phyloP scores from a whole-genome alignment of 495 filamentous ascomycete genomes.

The Cladorrhinum samala region DNA sequence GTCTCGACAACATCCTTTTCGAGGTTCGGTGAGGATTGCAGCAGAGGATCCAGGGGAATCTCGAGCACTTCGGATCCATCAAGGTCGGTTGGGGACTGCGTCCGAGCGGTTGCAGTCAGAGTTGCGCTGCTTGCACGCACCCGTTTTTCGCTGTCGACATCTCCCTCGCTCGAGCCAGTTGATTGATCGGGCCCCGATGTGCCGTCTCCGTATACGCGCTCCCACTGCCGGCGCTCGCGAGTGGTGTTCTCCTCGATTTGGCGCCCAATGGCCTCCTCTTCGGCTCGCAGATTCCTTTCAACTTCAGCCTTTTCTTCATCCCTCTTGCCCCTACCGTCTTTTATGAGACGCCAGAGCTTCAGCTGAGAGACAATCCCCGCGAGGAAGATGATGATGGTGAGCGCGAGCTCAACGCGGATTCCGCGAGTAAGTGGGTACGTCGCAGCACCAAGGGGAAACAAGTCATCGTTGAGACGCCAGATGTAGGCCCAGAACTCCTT shows the following conservation, averaged over 20 bases:
- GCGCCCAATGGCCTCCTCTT: conserved; percentile 63
- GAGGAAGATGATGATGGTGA: conserved; percentile 64
- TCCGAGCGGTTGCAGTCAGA: conserved; percentile 17
- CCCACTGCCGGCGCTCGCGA: conserved; percentile 70
- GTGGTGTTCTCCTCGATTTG: conserved; percentile 61
- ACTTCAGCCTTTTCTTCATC: conserved; percentile 51
- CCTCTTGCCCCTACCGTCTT: conserved; percentile 59
- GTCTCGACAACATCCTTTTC: conserved; percentile 26
- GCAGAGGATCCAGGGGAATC: conserved; percentile 24
- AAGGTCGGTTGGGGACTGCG: conserved; percentile 13
- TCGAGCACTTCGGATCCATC: conserved; percentile 30
- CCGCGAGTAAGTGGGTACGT: conserved; percentile 85
- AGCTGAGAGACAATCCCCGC: conserved; percentile 79
- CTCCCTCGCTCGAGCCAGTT: conserved; percentile 50
- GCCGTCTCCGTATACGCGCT: conserved; percentile 64
- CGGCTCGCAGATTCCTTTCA: conserved; percentile 54
- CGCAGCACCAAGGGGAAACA: conserved; percentile 68
- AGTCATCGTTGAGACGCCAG: conserved; percentile 73
- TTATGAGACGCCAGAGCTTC: conserved; percentile 82
- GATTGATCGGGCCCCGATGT: conserved; percentile 7
- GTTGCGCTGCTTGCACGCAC: conserved; percentile 29
- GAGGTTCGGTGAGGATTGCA: conserved; percentile 14
- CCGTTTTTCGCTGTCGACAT: conserved; percentile 48
- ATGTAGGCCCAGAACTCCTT: conserved; percentile 97
- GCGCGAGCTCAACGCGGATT: conserved; percentile 78